phyloP scores from a whole-genome alignment of 106 monocot species.

The Narthecium ossifragum region DNA sequence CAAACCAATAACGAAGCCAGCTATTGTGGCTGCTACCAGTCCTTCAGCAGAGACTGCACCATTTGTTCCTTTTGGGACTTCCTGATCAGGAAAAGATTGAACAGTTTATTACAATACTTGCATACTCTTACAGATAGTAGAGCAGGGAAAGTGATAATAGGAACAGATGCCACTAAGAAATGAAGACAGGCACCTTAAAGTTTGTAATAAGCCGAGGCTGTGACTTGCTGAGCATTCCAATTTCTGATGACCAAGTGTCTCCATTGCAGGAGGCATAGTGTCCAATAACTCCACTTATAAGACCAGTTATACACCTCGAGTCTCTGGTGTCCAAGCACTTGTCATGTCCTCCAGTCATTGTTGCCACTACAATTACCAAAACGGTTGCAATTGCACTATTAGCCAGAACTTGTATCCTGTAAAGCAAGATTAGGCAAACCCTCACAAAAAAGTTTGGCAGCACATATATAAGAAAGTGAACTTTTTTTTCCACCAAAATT shows the following conservation, averaged over 20 bases:
- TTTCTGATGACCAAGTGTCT: conserved; percentile 77
- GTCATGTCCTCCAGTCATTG: conserved; percentile 40
- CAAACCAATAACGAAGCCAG: conserved; percentile 67
- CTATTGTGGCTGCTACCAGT: conserved; percentile 61
- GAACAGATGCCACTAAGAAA: not conserved
- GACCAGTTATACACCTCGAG: conserved; percentile 38
- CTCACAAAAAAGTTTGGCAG: not conserved
- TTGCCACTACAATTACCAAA: conserved; percentile 29
- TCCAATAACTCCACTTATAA: conserved; percentile 62
- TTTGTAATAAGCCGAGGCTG: conserved; percentile 68
- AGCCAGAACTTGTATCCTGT: conserved; percentile 64
- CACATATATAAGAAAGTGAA: too few species aligned
- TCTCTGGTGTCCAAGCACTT: conserved; percentile 50
- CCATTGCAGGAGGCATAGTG: conserved; percentile 78
- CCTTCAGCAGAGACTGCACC: conserved; percentile 74
- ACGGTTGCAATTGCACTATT: conserved; percentile 63
- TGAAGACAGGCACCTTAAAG: conserved; percentile 41
- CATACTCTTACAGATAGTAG: not conserved
- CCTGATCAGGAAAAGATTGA: conserved; percentile 31
- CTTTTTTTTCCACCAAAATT: too few species aligned
- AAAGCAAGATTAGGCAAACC: not conserved
- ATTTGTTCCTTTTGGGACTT: conserved; percentile 82
- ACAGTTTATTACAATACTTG: not conserved
- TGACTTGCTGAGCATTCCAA: conserved; percentile 55
- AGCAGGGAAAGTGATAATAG: not conserved